These are phyloP conservation scores for Lipomyces chichibuensis DNA, from an alignment of 805 yeast genomes.

Conservation along the genomic window DNA sequence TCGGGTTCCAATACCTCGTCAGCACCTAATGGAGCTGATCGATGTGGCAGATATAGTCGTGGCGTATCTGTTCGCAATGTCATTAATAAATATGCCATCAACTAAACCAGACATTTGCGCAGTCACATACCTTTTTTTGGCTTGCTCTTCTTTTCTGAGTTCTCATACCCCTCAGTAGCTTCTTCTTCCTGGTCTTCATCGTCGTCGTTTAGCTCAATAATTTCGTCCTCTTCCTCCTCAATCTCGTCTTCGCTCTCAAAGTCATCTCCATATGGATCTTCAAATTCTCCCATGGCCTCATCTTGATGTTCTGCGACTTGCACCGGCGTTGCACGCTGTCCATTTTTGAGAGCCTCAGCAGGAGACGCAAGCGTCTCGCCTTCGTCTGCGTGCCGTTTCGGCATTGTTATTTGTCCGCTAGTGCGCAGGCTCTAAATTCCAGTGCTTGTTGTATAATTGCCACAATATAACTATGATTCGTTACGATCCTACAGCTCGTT, in stretches of 20 bases:
- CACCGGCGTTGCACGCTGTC: conserved; percentile 11
- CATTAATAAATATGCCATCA: not conserved
- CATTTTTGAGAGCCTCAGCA: conserved; percentile 10
- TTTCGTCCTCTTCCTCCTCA: conserved; percentile 76
- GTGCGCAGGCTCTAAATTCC: not conserved
- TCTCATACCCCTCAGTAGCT: conserved; percentile 33
- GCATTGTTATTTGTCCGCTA: conserved; percentile 16
- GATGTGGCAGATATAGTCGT: conserved; percentile 78
- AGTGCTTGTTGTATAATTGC: no score
- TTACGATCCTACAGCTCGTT: not conserved
- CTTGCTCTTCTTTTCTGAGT: conserved; percentile 45
- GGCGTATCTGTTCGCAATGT: conserved; percentile 46
- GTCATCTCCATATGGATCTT: conserved; percentile 61
- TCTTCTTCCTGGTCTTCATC: conserved; percentile 60
- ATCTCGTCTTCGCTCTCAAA: conserved; percentile 46
- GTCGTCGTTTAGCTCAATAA: conserved; percentile 78
- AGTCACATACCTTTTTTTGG: conserved; percentile 39
- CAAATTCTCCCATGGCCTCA: conserved; percentile 57
- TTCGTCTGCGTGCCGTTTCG: conserved; percentile 28
- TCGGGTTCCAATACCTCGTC: conserved; percentile 97
- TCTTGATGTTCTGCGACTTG: conserved; percentile 28
- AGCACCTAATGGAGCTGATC: conserved; percentile 87
- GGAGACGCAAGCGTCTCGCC: not conserved
- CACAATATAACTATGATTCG: no score
- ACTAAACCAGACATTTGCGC: not conserved